phyloP scores from a whole-genome alignment of 805 yeast genomes.

The Candida sonorensis region DNA sequence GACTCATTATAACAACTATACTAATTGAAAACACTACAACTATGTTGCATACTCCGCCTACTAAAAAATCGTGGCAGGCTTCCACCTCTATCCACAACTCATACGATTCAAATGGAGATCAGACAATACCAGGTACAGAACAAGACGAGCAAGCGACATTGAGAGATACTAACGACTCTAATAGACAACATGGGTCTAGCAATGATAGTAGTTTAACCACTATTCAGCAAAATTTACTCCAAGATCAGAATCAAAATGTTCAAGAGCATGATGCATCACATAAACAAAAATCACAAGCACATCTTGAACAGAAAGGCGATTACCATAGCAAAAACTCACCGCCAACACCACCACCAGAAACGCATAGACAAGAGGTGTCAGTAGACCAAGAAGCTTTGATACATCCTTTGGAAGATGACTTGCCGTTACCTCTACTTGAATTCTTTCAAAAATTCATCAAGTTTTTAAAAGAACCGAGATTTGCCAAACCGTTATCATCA shows the following conservation, averaged over 20 bases:
- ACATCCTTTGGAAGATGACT: slow-evolving; percentile 13
- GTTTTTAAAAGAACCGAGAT: slow-evolving; percentile 29
- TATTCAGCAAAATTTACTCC: not conserved
- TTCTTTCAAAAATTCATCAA: slow-evolving; percentile 23
- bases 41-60: slow-evolving; percentile 30
- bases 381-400: slow-evolving; percentile 11
- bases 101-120: slow-evolving; percentile 8
- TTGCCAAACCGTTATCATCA: slow-evolving; percentile 28
- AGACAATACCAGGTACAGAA: slow-evolving; percentile 1
- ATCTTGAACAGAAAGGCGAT: too few species aligned
- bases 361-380: not conserved
- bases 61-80: slow-evolving; percentile 23
- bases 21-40: too few species aligned
- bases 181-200: not conserved
- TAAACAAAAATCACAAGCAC: too few species aligned
- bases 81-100: slow-evolving; percentile 19
- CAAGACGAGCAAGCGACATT: slow-evolving; percentile 1
- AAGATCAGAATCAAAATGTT: too few species aligned
- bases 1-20: too few species aligned
- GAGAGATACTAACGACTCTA: not conserved
- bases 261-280: too few species aligned
- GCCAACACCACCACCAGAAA: too few species aligned
- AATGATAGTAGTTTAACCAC: not conserved
- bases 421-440: slow-evolving; percentile 21
- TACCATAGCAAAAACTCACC: too few species aligned